Evolutionary conservation across 305 asterid genomes (phyloP).

Genomic region (Fraxinus ornus): DNA sequence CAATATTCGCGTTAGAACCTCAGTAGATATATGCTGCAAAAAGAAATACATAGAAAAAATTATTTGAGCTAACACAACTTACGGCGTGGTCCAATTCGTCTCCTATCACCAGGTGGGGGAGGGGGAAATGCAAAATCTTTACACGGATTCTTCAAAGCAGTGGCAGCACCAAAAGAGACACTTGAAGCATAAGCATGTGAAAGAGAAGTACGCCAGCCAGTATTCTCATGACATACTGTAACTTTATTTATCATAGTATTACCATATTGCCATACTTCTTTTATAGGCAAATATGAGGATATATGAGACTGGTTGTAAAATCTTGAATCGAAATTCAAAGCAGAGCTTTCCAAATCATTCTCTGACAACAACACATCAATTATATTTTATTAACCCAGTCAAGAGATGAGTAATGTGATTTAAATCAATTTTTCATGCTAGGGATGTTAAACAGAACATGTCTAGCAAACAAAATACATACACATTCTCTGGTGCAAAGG

Average conservation of each 20-base stretch:
- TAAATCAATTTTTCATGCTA: constrained; percentile 1
- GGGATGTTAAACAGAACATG: constrained; percentile 3
- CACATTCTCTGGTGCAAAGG: neutral
- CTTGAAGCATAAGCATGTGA: constrained; percentile 39
- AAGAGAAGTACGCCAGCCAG: constrained; percentile 37
- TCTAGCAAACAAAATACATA: neutral
- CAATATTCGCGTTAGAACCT: neutral
- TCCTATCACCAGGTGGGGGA: constrained; percentile 77
- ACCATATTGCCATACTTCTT: constrained; percentile 25
- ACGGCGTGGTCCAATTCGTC: constrained; percentile 95
- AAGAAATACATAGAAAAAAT: constrained; percentile 8
- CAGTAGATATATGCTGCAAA: constrained; percentile 11
- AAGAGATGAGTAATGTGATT: neutral
- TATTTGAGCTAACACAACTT: constrained; percentile 40
- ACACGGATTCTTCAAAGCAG: constrained; percentile 57
- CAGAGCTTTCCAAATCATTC: constrained; percentile 56
- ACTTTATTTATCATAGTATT: constrained; percentile 29
- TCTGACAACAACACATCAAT: constrained; percentile 43
- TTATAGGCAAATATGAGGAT: constrained; percentile 37
- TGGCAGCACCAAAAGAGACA: constrained; percentile 32
- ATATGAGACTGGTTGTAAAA: constrained; percentile 44
- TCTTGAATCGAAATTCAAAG: constrained; percentile 55
- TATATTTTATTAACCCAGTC: neutral
- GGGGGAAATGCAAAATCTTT: constrained; percentile 74
- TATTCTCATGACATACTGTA: constrained; percentile 53